Conservation (phyloP, 169 alveolate species). For the Babesia sp. region DNA sequence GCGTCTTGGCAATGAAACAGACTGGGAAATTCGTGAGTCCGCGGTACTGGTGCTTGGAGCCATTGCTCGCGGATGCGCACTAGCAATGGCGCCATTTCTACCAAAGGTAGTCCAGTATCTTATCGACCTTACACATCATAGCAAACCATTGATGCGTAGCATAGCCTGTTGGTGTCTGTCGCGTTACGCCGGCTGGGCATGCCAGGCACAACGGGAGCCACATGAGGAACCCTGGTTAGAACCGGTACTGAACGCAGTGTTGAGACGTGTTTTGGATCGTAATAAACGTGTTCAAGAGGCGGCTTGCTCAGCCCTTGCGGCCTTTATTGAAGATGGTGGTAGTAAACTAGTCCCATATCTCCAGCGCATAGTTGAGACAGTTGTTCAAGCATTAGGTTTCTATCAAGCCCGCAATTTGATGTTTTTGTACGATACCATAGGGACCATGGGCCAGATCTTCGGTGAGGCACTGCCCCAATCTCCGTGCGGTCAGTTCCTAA, state of each 20-base stretch:
- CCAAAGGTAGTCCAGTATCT: slow-evolving; percentile 83
- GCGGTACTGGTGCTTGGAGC: slow-evolving; percentile 91
- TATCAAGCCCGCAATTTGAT: slow-evolving; percentile 81
- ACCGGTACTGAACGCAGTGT: slow-evolving; percentile 64
- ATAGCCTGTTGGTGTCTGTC: slow-evolving; percentile 90
- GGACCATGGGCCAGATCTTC: slow-evolving; percentile 60
- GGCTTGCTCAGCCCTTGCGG: slow-evolving; percentile 90
- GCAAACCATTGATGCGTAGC: slow-evolving; percentile 86
- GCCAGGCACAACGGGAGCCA: slow-evolving; percentile 59
- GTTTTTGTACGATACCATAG: slow-evolving; percentile 83
- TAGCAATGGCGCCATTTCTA: slow-evolving; percentile 79
- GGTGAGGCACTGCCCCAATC: slow-evolving; percentile 39
- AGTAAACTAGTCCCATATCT: slow-evolving; percentile 72
- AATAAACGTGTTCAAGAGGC: slow-evolving; percentile 92
- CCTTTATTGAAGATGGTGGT: slow-evolving; percentile 83
- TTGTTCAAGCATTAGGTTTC: slow-evolving; percentile 75
- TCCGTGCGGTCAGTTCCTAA: slow-evolving; percentile 4
- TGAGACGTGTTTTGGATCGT: slow-evolving; percentile 81
- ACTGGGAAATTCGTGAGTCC: slow-evolving; percentile 87
- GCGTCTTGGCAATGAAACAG: slow-evolving; percentile 69
- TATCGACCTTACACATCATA: slow-evolving; percentile 72
- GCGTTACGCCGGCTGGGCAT: slow-evolving; percentile 82
- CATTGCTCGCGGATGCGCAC: slow-evolving; percentile 86
- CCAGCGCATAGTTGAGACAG: slow-evolving; percentile 72
- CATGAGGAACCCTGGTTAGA: slow-evolving; percentile 61